A percentile compares a stretch with the other conserved stretches of the same genome.
These are phyloP conservation scores for Clathrus columnatus DNA, from an alignment of 768 basidiomycete genomes.

Conservation along the genomic window DNA sequence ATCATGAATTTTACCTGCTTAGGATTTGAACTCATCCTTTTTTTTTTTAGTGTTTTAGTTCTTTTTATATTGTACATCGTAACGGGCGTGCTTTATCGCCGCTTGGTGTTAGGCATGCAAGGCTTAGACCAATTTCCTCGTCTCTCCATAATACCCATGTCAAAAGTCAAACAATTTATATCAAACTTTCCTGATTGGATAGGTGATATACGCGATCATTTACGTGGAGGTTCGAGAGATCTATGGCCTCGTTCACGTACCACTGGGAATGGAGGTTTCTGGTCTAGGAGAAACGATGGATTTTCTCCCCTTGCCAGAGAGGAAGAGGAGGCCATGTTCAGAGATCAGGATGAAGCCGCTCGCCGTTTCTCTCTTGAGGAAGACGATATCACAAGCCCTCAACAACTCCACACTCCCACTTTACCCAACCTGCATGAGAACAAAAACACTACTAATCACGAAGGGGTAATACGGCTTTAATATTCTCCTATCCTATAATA, in stretches of 20 bases:
- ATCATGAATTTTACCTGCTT: neutral
- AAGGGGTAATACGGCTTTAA: neutral
- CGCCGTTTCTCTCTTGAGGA: conserved; percentile 11
- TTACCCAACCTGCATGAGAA: neutral
- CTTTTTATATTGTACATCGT: conserved; percentile 57
- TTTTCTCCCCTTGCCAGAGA: conserved; percentile 6
- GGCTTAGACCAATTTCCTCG: conserved; percentile 65
- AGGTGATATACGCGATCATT: conserved; percentile 7
- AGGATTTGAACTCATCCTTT: neutral
- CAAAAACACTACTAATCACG: no score
- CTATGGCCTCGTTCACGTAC: conserved; percentile 3
- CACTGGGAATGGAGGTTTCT: neutral
- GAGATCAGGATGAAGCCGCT: conserved; percentile 8
- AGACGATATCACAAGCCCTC: neutral
- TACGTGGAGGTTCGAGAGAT: conserved; percentile 5
- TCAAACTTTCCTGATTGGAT: conserved; percentile 5
- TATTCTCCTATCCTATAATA: neutral
- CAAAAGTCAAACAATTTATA: neutral
- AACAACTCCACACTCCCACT: neutral
- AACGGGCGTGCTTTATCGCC: conserved; percentile 68
- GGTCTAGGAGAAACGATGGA: conserved; percentile 7
- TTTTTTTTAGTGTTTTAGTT: conserved; percentile 37
- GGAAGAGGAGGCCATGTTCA: conserved; percentile 11
- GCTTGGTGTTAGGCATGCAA: conserved; percentile 59
- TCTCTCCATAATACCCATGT: conserved; percentile 14